Conservation (phyloP, 2,329 filamentous ascomycete species). For the Trichoderma cornu-damae region DNA sequence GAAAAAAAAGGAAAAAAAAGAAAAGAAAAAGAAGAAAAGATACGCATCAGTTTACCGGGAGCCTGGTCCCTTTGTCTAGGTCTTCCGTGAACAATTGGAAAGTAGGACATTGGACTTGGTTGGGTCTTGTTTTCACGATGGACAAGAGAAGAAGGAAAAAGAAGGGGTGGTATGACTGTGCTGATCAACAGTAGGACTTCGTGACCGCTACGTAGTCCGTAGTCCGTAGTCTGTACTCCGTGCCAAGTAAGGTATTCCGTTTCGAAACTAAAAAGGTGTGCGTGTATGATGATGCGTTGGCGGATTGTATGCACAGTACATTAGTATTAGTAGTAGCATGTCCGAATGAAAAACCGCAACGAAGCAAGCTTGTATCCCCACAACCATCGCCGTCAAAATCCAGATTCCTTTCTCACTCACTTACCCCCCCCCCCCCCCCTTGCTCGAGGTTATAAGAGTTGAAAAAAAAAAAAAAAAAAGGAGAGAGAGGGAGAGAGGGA, state of each 20-base stretch:
- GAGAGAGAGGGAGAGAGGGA: too few relatives aligned
- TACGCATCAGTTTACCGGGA: neutral
- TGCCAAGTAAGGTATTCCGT: too few relatives aligned
- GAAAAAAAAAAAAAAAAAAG: too few relatives aligned
- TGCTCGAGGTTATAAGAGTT: neutral
- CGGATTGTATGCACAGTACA: neutral
- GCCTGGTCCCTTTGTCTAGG: neutral
- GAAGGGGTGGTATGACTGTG: too few relatives aligned
- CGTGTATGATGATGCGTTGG: neutral
- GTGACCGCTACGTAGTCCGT: too few relatives aligned
- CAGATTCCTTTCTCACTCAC: neutral
- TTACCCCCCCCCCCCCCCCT: too few relatives aligned
- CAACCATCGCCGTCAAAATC: too few relatives aligned
- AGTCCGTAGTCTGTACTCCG: too few relatives aligned
- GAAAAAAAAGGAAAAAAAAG: neutral
- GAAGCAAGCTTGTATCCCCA: too few relatives aligned
- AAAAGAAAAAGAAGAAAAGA: neutral
- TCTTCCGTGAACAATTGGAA: conserved; percentile 5
- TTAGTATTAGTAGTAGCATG: too few relatives aligned
- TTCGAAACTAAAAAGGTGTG: neutral
- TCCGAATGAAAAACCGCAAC: too few relatives aligned
- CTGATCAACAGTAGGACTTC: neutral
- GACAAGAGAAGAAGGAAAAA: neutral
- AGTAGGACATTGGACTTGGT: neutral
- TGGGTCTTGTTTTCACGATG: neutral